Conservation (phyloP, 345 rosid species). For the Triadica sebifera region DNA sequence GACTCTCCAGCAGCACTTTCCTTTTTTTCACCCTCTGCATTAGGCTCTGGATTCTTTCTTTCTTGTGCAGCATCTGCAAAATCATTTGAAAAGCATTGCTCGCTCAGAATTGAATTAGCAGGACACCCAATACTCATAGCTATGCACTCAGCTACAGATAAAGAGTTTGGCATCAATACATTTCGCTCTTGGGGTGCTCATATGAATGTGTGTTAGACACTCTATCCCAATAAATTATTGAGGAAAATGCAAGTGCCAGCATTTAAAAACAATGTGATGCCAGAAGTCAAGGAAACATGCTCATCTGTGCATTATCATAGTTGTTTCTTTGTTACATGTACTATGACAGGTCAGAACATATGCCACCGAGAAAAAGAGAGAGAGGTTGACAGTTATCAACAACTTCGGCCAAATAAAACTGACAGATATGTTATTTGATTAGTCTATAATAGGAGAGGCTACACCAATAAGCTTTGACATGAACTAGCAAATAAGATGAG, state of each 20-base stretch:
- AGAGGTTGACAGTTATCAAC: no score
- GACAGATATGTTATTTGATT: no score
- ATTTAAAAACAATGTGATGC: background rate
- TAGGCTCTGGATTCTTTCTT: conserved; percentile 39
- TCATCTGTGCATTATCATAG: background rate
- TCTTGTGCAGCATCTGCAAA: conserved; percentile 43
- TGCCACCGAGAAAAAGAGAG: background rate
- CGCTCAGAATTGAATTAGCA: background rate
- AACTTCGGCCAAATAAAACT: background rate
- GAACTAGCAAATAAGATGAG: no score
- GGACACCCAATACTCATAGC: background rate
- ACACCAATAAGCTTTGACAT: no score
- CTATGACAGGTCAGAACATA: background rate
- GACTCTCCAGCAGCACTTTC: conserved; percentile 48
- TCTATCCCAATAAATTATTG: background rate
- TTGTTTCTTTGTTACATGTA: no score
- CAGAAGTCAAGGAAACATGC: background rate
- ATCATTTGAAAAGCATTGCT: background rate
- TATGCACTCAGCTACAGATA: background rate
- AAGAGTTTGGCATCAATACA: no score
- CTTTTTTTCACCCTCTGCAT: conserved; percentile 45
- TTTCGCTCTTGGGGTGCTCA: background rate
- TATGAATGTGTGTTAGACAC: no score
- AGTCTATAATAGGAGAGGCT: no score
- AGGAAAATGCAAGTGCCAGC: background rate